Conservation (phyloP, 352 stramenopile genomes). For the Globisporangium irregulare region DNA sequence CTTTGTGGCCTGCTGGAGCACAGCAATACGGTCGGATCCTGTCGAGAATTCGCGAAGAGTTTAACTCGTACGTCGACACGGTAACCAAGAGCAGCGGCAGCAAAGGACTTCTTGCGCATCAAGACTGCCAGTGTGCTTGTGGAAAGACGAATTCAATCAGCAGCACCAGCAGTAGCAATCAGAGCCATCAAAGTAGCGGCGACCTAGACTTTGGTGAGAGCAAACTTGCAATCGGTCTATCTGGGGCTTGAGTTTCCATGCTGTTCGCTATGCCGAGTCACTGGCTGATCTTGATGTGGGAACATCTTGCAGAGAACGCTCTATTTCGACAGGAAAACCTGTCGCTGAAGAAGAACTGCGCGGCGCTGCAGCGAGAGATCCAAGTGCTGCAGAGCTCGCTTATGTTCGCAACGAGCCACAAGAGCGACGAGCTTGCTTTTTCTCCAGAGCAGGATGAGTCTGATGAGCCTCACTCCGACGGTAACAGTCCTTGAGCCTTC, state of each 20-base stretch:
- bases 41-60: constrained; percentile 58
- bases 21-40: constrained; percentile 56
- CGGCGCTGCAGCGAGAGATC: constrained; percentile 50
- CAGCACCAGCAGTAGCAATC: neutral
- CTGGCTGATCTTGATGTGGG: neutral
- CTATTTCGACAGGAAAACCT: constrained; percentile 54
- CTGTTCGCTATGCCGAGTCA: neutral
- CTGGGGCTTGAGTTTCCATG: neutral
- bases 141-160: neutral
- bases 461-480: constrained; percentile 19
- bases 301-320: constrained; percentile 30
- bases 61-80: constrained; percentile 45
- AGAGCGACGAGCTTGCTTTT: neutral
- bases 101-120: neutral
- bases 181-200: constrained; percentile 18
- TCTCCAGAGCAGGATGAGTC: constrained; percentile 7
- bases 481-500: neutral
- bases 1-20: neutral
- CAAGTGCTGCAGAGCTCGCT: constrained; percentile 40
- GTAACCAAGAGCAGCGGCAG: constrained; percentile 14
- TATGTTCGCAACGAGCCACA: constrained; percentile 9
- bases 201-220: constrained; percentile 25
- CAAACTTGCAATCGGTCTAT: neutral
- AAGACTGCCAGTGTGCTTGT: neutral
- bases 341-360: constrained; percentile 46